Evolutionary conservation across 2,329 filamentous ascomycete species (phyloP).

Genomic region (Penicillium sp.): DNA sequence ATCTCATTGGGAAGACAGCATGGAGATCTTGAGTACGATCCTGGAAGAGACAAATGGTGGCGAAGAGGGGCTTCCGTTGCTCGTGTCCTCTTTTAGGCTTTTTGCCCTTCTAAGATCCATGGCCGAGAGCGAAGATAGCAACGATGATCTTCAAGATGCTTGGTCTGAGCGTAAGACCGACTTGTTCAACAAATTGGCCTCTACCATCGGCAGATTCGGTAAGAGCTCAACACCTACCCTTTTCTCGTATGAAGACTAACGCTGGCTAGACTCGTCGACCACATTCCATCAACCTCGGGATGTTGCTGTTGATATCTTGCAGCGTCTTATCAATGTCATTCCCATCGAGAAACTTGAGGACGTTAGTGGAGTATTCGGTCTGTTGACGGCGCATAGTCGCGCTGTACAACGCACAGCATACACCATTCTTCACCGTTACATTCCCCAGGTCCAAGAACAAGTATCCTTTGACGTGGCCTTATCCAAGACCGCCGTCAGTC

Average conservation of each 20-base stretch:
- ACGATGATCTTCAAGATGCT: conserved; percentile 79
- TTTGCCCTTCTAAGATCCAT: conserved; percentile 60
- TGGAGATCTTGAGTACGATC: conserved; percentile 56
- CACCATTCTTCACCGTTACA: conserved; percentile 70
- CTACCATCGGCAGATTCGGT: conserved; percentile 41
- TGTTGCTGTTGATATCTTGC: conserved; percentile 70
- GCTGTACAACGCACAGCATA: conserved; percentile 77
- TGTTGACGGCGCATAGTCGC: conserved; percentile 70
- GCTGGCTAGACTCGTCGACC: conserved; percentile 44
- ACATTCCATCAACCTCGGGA: conserved; percentile 62
- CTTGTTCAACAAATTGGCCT: conserved; percentile 55
- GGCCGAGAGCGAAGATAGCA: conserved; percentile 56
- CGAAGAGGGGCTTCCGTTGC: conserved; percentile 55
- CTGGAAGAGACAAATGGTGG: conserved; percentile 52
- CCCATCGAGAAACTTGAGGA: conserved; percentile 60
- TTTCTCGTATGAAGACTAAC: conserved; percentile 2
- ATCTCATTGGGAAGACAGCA: conserved; percentile 70
- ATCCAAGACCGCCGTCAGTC: conserved; percentile 53
- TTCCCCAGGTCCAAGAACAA: conserved; percentile 73
- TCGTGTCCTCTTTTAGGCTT: conserved; percentile 70
- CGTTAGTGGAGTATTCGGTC: conserved; percentile 64
- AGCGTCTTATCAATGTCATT: conserved; percentile 62
- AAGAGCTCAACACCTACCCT: conserved; percentile 11
- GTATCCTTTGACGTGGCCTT: conserved; percentile 69
- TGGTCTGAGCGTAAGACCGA: conserved; percentile 57